phyloP scores from a whole-genome alignment of 352 stramenopile genomes.

The Globisporangium echinulatum region DNA sequence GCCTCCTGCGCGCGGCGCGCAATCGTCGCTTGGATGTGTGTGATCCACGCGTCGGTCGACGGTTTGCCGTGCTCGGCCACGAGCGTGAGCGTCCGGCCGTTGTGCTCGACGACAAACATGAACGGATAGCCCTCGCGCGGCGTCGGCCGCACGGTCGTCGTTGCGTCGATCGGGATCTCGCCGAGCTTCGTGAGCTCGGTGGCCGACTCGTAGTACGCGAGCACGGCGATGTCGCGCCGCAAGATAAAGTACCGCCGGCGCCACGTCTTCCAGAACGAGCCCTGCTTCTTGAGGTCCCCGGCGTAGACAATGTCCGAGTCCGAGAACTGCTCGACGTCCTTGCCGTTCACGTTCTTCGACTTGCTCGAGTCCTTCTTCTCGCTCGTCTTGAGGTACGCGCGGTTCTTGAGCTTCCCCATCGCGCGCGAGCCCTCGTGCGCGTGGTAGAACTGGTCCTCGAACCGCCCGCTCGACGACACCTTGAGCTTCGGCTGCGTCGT shows the following conservation, averaged over 20 bases:
- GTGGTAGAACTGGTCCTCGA: slow-evolving; percentile 86
- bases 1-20: slow-evolving; percentile 21
- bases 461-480: slow-evolving; percentile 74
- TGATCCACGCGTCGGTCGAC: slow-evolving; percentile 60
- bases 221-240: slow-evolving; percentile 56
- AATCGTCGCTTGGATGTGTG: slow-evolving; percentile 50
- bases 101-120: slow-evolving; percentile 66
- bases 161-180: slow-evolving; percentile 68
- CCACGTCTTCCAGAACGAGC: slow-evolving; percentile 88
- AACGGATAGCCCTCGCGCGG: slow-evolving; percentile 53
- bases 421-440: slow-evolving; percentile 70
- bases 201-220: slow-evolving; percentile 78
- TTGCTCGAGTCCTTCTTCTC: slow-evolving; percentile 22
- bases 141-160: slow-evolving; percentile 39
- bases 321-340: slow-evolving; percentile 82
- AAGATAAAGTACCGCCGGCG: slow-evolving; percentile 79
- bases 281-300: slow-evolving; percentile 79
- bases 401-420: slow-evolving; percentile 77
- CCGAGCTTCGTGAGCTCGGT: slow-evolving; percentile 76
- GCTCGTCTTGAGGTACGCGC: slow-evolving; percentile 50
- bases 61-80: slow-evolving; percentile 49
- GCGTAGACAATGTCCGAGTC: slow-evolving; percentile 76
- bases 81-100: slow-evolving; percentile 59
- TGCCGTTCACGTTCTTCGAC: slow-evolving; percentile 56
- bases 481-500: slow-evolving; percentile 54